These are phyloP conservation scores for Beauveria sp. DNA, from an alignment of 2,329 filamentous ascomycete species.

Conservation along the genomic window DNA sequence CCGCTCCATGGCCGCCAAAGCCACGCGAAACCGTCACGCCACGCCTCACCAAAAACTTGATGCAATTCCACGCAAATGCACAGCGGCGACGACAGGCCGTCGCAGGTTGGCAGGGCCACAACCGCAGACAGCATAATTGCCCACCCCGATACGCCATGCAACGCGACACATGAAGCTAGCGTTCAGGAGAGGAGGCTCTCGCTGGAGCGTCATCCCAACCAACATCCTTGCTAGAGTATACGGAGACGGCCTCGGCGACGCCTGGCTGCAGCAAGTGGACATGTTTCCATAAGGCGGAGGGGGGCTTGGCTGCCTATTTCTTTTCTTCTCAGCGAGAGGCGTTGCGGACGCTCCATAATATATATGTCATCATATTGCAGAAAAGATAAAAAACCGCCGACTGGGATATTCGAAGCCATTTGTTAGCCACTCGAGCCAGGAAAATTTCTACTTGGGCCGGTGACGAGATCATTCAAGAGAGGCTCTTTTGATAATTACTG, in stretches of 20 bases:
- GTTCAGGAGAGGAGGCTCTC: background rate
- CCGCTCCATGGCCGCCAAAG: constrained; percentile 3
- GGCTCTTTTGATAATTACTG: background rate
- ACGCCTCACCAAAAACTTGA: background rate
- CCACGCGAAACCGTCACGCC: constrained; percentile 8
- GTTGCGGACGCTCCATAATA: background rate
- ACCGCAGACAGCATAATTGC: background rate
- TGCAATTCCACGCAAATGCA: background rate
- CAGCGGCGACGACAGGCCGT: background rate
- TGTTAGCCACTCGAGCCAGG: background rate
- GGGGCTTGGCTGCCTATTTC: background rate
- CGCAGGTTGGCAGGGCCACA: background rate
- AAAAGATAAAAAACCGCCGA: background rate
- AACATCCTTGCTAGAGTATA: background rate
- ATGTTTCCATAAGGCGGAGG: constrained; percentile 6
- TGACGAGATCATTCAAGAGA: background rate
- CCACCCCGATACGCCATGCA: constrained; percentile 1
- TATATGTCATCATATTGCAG: constrained; percentile 8
- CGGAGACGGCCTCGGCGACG: background rate
- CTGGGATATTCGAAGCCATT: background rate
- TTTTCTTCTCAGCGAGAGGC: background rate
- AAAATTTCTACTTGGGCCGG: constrained; percentile 5
- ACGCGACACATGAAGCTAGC: background rate
- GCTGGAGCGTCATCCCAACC: background rate
- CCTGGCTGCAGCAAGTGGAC: background rate